Evolutionary conservation across 169 alveolate species (phyloP).

Genomic region (Plasmodium gonderi): DNA sequence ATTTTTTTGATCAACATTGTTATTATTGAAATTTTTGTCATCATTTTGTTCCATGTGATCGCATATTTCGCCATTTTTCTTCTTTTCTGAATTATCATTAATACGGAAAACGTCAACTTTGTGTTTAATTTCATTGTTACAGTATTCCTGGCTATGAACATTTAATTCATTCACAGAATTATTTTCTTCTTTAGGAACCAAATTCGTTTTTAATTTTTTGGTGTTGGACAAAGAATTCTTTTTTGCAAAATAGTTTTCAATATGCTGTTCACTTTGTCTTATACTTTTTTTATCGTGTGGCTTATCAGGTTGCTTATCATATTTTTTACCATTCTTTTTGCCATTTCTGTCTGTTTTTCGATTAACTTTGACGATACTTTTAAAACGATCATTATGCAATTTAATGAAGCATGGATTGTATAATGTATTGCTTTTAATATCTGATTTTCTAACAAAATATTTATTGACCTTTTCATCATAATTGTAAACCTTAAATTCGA

Average conservation of each 20-base stretch:
- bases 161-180: background rate
- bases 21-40: background rate
- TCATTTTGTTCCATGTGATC: background rate
- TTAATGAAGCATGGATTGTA: conserved; percentile 56
- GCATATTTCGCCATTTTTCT: background rate
- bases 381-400: conserved; percentile 6
- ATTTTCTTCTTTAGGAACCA: background rate
- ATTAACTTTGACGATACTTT: conserved; percentile 3
- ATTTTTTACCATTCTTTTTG: background rate
- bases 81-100: background rate
- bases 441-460: conserved; percentile 38
- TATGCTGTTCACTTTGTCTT: conserved; percentile 13
- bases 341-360: conserved; percentile 7
- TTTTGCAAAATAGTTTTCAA: conserved; percentile 51
- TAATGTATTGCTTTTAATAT: conserved; percentile 23
- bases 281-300: background rate
- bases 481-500: conserved; percentile 29
- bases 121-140: background rate
- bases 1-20: background rate
- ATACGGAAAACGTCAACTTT: background rate
- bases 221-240: background rate
- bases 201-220: conserved; percentile 21
- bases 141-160: background rate
- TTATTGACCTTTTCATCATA: conserved; percentile 44
- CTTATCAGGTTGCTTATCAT: background rate